These are phyloP conservation scores for Paramecium biaurelia DNA, from an alignment of 73 alveolate species.

Conservation along the genomic window DNA sequence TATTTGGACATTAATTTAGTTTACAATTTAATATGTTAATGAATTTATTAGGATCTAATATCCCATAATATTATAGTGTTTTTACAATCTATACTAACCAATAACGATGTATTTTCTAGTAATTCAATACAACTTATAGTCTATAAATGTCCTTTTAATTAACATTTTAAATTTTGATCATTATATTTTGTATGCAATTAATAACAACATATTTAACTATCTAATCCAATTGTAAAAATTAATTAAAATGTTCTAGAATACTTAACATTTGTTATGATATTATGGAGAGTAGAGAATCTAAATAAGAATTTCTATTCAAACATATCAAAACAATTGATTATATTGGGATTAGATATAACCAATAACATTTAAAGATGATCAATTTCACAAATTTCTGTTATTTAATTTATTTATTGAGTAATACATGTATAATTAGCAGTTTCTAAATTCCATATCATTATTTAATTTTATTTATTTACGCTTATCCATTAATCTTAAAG, in stretches of 20 bases:
- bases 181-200: conserved; percentile 35
- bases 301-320: conserved; percentile 2
- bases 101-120: not conserved
- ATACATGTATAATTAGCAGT: not conserved
- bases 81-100: conserved; percentile 5
- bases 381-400: not conserved
- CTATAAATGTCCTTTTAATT: conserved; percentile 5
- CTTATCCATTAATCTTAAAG: conserved; percentile 29
- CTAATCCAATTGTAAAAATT: conserved; percentile 9
- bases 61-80: conserved; percentile 14
- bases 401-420: not conserved
- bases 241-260: not conserved
- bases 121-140: conserved; percentile 39
- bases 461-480: not conserved
- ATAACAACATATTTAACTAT: not conserved
- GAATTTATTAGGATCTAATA: not conserved
- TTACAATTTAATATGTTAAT: not conserved
- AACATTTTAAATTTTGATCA: not conserved
- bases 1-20: conserved; percentile 11
- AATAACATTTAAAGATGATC: not conserved
- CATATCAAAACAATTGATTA: not conserved
- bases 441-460: conserved; percentile 37
- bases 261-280: not conserved
- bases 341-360: not conserved
- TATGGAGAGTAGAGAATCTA: not conserved